Evolutionary conservation across 2,329 filamentous ascomycete species (phyloP).

Genomic region (Trichoderma asperellum): DNA sequence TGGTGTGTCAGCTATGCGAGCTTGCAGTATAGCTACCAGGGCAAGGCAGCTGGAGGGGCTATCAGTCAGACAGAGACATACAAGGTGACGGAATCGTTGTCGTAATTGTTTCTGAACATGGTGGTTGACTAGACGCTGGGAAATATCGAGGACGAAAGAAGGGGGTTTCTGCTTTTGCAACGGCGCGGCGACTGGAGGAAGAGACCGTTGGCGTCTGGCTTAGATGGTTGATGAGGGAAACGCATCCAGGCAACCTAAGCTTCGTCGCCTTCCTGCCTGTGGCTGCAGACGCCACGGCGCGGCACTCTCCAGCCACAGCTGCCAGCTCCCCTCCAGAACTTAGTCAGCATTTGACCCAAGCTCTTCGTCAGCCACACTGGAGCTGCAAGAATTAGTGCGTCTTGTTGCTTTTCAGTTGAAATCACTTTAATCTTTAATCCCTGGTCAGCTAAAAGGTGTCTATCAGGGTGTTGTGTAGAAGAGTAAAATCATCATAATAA

Average conservation of each 20-base stretch:
- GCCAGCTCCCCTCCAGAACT: background rate
- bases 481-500: background rate
- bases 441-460: background rate
- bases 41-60: slow-evolving; percentile 3
- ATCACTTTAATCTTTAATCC: background rate
- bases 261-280: slow-evolving; percentile 40
- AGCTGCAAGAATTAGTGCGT: background rate
- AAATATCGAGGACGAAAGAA: slow-evolving; percentile 19
- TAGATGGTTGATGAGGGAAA: slow-evolving; percentile 26
- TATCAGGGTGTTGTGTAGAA: background rate
- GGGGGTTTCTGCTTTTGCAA: slow-evolving; percentile 20
- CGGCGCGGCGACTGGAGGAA: slow-evolving; percentile 16
- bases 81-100: slow-evolving; percentile 99
- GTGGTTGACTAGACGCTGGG: slow-evolving; percentile 43
- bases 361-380: background rate
- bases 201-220: slow-evolving; percentile 18
- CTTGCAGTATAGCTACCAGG: slow-evolving; percentile 24
- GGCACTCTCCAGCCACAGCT: slow-evolving; percentile 32
- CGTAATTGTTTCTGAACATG: slow-evolving; percentile 99
- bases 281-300: slow-evolving; percentile 24
- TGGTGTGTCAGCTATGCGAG: slow-evolving; percentile 29
- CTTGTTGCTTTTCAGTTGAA: background rate
- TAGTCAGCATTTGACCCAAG: background rate
- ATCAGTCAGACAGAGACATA: slow-evolving; percentile 53
- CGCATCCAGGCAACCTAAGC: slow-evolving; percentile 44